These are phyloP conservation scores for Mucor racemosus DNA, from an alignment of 371 early-diverging fungal genomes.

Conservation along the genomic window DNA sequence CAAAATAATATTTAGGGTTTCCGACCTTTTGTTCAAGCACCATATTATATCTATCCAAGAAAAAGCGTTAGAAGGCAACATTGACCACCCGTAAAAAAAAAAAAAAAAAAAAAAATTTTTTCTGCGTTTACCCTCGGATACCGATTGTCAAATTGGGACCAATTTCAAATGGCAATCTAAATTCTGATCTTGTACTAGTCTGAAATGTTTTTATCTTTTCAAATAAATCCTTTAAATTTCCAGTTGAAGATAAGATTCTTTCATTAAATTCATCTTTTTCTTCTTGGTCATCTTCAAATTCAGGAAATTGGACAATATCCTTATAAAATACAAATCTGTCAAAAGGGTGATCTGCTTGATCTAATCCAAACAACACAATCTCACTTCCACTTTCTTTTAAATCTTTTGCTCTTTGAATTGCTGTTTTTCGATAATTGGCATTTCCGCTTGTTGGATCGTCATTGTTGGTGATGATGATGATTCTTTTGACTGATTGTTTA, in stretches of 20 bases:
- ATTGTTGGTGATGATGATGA: conserved; percentile 72
- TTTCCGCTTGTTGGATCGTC: conserved; percentile 65
- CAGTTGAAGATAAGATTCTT: background rate
- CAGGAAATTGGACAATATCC: conserved; percentile 20
- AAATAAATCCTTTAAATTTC: conserved; percentile 3
- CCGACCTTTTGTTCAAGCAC: conserved; percentile 55
- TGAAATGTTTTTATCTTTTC: conserved; percentile 6
- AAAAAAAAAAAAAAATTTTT: too few relatives aligned
- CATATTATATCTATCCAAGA: conserved; percentile 19
- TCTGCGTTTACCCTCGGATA: conserved; percentile 12
- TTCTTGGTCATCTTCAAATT: background rate
- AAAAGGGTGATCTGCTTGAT: conserved; percentile 37
- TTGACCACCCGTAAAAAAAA: too few relatives aligned
- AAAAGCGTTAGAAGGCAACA: background rate
- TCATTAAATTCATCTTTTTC: conserved; percentile 6
- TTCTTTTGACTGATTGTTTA: conserved; percentile 59
- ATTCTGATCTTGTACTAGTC: conserved; percentile 14
- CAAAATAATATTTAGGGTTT: conserved; percentile 48
- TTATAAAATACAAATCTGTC: conserved; percentile 53
- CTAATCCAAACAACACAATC: conserved; percentile 63
- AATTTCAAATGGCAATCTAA: conserved; percentile 24
- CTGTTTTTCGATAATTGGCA: conserved; percentile 49
- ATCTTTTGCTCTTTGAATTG: conserved; percentile 65
- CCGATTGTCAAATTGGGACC: conserved; percentile 12
- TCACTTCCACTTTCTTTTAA: conserved; percentile 55